A percentile compares a stretch with the other conserved stretches of the same genome.
Conservation (phyloP, 805 yeast species). For the Myxozyma mucilagina region DNA sequence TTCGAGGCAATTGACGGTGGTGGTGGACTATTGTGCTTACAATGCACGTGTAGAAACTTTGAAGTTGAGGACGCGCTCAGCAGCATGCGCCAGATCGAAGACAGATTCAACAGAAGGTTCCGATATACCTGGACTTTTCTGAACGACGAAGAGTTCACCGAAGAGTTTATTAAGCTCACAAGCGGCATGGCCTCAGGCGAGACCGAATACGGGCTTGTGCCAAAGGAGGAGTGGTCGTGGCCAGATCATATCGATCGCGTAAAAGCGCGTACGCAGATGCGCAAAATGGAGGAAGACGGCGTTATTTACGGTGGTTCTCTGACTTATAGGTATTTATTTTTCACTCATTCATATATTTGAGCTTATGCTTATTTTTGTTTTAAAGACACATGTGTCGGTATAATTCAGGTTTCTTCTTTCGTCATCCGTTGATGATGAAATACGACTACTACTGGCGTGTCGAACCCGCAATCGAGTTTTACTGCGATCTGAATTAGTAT, state of each 20-base stretch:
- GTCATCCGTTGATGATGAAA: constrained; percentile 70
- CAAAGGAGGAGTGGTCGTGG: constrained; percentile 83
- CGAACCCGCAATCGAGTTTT: constrained; percentile 79
- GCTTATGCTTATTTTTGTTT: constrained; percentile 38
- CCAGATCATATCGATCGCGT: constrained; percentile 80
- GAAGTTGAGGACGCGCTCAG: constrained; percentile 60
- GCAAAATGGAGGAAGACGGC: constrained; percentile 51
- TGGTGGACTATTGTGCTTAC: background rate
- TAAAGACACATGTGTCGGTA: constrained; percentile 89
- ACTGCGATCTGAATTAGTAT: constrained; percentile 61
- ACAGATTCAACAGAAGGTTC: constrained; percentile 77
- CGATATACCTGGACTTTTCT: constrained; percentile 94
- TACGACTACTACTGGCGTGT: constrained; percentile 94
- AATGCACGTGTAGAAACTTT: constrained; percentile 47
- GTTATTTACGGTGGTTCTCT: constrained; percentile 67
- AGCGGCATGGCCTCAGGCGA: constrained; percentile 70
- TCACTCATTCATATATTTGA: background rate
- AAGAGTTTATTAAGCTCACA: constrained; percentile 74
- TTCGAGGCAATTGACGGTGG: background rate
- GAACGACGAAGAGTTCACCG: constrained; percentile 81
- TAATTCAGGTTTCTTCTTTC: constrained; percentile 86
- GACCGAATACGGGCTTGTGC: constrained; percentile 70
- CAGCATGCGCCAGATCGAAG: constrained; percentile 68
- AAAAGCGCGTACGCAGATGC: constrained; percentile 59
- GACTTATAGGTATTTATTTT: constrained; percentile 46